Conservation (phyloP, 345 rosid species). For the Psidium friedrichsthalianum region DNA sequence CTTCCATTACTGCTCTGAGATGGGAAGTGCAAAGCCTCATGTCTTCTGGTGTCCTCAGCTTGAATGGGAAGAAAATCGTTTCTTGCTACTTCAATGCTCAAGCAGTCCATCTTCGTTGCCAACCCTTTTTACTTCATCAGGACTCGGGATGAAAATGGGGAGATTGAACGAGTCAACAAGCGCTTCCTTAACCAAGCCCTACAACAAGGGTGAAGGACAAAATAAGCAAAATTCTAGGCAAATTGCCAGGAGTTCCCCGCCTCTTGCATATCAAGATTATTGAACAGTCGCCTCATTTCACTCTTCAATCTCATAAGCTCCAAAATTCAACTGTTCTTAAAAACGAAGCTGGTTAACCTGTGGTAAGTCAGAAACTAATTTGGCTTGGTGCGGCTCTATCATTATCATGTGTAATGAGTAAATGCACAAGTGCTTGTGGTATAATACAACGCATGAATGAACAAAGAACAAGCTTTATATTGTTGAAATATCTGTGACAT, state of each 20-base stretch:
- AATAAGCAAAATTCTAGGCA: neutral
- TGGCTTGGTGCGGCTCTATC: neutral
- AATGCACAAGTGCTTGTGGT: neutral
- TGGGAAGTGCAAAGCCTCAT: neutral
- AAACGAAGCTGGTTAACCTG: neutral
- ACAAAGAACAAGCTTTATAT: neutral
- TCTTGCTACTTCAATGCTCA: neutral
- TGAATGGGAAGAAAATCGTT: neutral
- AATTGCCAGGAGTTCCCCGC: neutral
- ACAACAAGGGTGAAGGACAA: neutral
- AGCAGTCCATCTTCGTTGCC: neutral
- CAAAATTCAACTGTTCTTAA: neutral
- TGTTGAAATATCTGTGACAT: neutral
- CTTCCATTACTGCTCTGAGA: slow-evolving; percentile 1
- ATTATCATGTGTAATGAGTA: neutral
- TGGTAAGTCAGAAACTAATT: neutral
- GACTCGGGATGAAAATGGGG: neutral
- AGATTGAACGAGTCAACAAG: neutral
- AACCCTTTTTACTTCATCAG: neutral
- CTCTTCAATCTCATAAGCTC: neutral
- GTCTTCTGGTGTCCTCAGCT: neutral
- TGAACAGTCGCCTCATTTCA: neutral
- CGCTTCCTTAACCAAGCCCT: neutral
- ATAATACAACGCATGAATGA: neutral
- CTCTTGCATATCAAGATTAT: neutral